Base-by-base conservation (phyloP, 208 protist genomes). In the Porcisia hertigi region DNA sequence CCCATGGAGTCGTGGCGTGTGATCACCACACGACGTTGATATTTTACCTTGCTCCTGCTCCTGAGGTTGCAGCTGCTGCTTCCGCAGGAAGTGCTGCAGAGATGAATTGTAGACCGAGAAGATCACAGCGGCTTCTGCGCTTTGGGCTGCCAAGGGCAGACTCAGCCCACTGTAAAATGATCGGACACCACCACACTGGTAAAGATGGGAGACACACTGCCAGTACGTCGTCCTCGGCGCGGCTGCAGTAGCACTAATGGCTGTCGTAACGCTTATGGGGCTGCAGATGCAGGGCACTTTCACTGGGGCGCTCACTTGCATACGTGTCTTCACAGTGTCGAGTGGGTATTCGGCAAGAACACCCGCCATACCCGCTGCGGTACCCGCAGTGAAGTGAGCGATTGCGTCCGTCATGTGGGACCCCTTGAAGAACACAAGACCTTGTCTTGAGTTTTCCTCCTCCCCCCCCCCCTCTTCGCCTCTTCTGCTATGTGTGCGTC, bases 271-370 rank as follows among this genome's bases (percentile, higher is more conserved):
- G 0, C 1, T n/a, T 2, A 39, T 54, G 18, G 16, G 11, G 23
- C 23, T 52, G 34, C 39, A n/a, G 57, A 2, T 14, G 9, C 2
- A 23, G 41, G 67, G 30, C 14, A 14, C 41, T 5, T n/a, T 34
- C 41, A 12, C 36, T 14, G 30, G 11, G 39, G 73, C 75, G 66
- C 81, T 60, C 20, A 83, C 82, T 69, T 97, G 91, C 79, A 96
- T 84, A 39, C 86, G 89, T 39, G 91, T 92, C 76, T 97, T 97
- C 5, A 96, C 20, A 20, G 91, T 95, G 77, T 97, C 93, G n/a
- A 97, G 79, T 20, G 91, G 93, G 79, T 94, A 97, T 73, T 97
- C 93, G 3, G 93, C 54, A 20, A 93, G 64, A 9, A 93, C 90
- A 2, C 82, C 86, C 18, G 81, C 82, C 69, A 89, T 84, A 16